Base-by-base conservation (phyloP, 1,284 basidiomycete genomes). In the Blastosporella zonata region DNA sequence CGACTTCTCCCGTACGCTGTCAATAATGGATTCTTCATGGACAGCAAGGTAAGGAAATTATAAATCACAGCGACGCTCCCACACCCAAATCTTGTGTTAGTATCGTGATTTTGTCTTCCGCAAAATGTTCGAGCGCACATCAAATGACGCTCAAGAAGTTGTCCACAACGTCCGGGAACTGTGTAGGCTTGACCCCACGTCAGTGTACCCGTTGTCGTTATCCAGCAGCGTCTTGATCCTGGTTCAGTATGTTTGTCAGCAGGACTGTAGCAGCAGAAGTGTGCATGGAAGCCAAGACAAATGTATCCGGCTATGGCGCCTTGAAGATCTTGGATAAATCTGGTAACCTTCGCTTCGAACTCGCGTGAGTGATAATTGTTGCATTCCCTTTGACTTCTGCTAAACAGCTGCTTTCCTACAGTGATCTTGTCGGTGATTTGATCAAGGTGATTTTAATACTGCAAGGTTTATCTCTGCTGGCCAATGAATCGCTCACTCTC, bases 71-170 rank as follows among this genome's bases (percentile, higher is more conserved):
- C 8, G 29, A 39, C 38, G 17, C 12, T 23, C n/a, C 6, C 20
- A 28, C 23, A 33, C 12, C 9, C 34, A 22, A 37, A n/a, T 13
- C 8, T 31, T 43, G 46, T 52, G 21, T n/a, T 55, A 88, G 85
- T 87, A 89, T 61, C 84, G 85, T 40, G 82, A 89, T 61, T 89
- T 87, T 57, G 79, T 89, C 9, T 88, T 88, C 62, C 82, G 86
- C 46, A 87, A 87, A 64, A 87, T 89, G 78, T 88, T 89, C 56
- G 85, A 87, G 65, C 77, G 79, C 50, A 72, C 76, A 34, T 62
- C 74, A 6, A 71, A 72, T 36, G 72, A 75, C 41, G 68, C 75
- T n/a, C 73, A 81, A 42, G 81, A 86, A 50, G 83, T 88, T 47
- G 73, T 79, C 12, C 68, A 72, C 21, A 86, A 87, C 59, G 82